Conservation (phyloP, 2,329 filamentous ascomycete species). For the Nigrospora sphaerica region DNA sequence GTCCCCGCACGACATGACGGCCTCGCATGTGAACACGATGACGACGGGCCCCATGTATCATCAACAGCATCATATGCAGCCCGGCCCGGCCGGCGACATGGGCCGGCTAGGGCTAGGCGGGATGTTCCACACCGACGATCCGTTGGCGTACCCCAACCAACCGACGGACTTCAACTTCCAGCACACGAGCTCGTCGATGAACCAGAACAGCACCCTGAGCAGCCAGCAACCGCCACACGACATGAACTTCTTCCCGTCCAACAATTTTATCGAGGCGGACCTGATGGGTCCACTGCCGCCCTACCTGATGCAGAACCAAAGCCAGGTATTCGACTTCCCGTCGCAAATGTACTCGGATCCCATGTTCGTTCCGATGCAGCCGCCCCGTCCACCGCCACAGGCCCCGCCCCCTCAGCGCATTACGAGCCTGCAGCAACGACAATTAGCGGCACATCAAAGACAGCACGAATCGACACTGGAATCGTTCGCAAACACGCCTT, state of each 20-base stretch:
- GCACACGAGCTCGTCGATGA: background rate
- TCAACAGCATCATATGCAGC: conserved; percentile 5
- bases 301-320: conserved; percentile 55
- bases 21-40: background rate
- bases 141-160: conserved; percentile 73
- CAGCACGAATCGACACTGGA: conserved; percentile 8
- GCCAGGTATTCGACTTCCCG: conserved; percentile 33
- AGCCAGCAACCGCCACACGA: conserved; percentile 23
- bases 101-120: conserved; percentile 38
- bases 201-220: background rate
- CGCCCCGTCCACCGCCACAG: conserved; percentile 21
- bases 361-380: conserved; percentile 32
- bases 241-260: conserved; percentile 25
- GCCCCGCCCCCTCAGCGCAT: conserved; percentile 12
- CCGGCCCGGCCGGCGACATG: conserved; percentile 18
- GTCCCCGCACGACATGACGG: conserved; percentile 5
- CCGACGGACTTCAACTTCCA: conserved; percentile 50
- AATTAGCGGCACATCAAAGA: conserved; percentile 9
- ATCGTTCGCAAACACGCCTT: conserved; percentile 33
- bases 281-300: conserved; percentile 64
- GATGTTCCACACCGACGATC: conserved; percentile 75
- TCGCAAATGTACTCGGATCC: conserved; percentile 36
- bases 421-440: conserved; percentile 11
- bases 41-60: background rate
- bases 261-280: conserved; percentile 55